Conservation (phyloP, 306 rosid genomes). For the Cyamopsis tetragonoloba region DNA sequence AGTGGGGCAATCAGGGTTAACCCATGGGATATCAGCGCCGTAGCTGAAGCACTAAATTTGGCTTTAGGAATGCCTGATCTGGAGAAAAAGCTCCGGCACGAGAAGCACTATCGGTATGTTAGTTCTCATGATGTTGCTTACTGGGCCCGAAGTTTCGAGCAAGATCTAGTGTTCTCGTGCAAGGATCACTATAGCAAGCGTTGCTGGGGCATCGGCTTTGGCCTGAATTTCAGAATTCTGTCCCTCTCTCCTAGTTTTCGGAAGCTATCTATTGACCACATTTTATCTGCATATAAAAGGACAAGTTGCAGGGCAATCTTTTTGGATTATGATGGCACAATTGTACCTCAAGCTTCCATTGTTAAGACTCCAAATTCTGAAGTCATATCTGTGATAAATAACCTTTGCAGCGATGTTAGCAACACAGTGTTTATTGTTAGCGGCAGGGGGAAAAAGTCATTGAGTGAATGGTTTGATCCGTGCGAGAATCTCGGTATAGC, state of each 20-base stretch:
- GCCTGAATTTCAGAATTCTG: slow-evolving; percentile 63
- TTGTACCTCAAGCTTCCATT: slow-evolving; percentile 63
- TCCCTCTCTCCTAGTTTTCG: slow-evolving; percentile 83
- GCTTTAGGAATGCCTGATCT: slow-evolving; percentile 51
- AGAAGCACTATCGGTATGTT: slow-evolving; percentile 73
- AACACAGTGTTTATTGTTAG: slow-evolving; percentile 86
- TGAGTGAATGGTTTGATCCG: slow-evolving; percentile 63
- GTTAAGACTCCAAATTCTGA: slow-evolving; percentile 52
- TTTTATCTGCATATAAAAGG: slow-evolving; percentile 63
- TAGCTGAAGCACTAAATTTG: slow-evolving; percentile 67
- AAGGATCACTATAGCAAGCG: slow-evolving; percentile 60
- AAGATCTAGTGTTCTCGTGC: slow-evolving; percentile 71
- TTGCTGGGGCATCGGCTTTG: slow-evolving; percentile 83
- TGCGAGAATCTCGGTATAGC: slow-evolving; percentile 85
- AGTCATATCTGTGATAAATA: slow-evolving; percentile 60
- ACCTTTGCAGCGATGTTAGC: slow-evolving; percentile 61
- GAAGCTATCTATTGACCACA: slow-evolving; percentile 64
- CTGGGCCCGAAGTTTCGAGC: slow-evolving; percentile 68
- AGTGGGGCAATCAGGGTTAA: slow-evolving; percentile 92
- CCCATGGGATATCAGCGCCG: slow-evolving; percentile 75
- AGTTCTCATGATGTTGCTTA: slow-evolving; percentile 85
- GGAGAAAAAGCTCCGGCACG: slow-evolving; percentile 71
- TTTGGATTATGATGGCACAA: slow-evolving; percentile 89
- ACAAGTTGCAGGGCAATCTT: slow-evolving; percentile 68
- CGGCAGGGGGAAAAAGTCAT: slow-evolving; percentile 61